A percentile compares a stretch with the other conserved stretches of the same genome.
Conservation (phyloP, 2,329 filamentous ascomycete species). For the Penicillium polonicum region DNA sequence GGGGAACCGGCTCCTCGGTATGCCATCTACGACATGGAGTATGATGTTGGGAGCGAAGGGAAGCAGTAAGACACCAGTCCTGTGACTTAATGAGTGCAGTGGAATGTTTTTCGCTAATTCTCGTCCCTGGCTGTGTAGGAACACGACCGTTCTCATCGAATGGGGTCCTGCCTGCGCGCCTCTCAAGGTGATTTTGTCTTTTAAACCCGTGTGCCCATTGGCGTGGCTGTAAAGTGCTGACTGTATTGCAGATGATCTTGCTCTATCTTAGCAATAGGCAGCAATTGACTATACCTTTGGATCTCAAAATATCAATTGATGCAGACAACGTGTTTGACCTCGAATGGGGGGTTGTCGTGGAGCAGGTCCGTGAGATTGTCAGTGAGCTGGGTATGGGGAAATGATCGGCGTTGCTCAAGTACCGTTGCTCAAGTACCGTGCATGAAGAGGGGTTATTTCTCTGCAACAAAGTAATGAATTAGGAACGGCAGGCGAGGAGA, state of each 20-base stretch:
- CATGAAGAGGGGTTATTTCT: background rate
- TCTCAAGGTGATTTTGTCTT: background rate
- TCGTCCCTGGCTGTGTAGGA: background rate
- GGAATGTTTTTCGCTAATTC: background rate
- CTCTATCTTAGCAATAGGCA: background rate
- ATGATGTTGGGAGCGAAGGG: constrained; percentile 38
- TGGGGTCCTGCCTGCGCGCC: background rate
- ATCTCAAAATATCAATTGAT: background rate
- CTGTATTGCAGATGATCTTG: background rate
- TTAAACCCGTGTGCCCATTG: background rate
- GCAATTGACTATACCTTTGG: background rate
- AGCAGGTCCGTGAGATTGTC: background rate
- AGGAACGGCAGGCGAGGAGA: background rate
- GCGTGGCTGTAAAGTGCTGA: background rate
- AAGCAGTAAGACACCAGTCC: constrained; percentile 26
- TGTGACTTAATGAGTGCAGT: background rate
- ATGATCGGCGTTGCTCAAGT: background rate
- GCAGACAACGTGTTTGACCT: background rate
- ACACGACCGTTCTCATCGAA: background rate
- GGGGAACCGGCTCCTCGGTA: constrained; percentile 25
- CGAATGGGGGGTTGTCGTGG: background rate
- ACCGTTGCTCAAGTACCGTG: background rate
- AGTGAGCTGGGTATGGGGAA: background rate
- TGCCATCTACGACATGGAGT: constrained; percentile 40
- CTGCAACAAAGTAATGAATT: background rate